phyloP scores from a whole-genome alignment of 305 asterid species.

The Solanum aculeatissimum region DNA sequence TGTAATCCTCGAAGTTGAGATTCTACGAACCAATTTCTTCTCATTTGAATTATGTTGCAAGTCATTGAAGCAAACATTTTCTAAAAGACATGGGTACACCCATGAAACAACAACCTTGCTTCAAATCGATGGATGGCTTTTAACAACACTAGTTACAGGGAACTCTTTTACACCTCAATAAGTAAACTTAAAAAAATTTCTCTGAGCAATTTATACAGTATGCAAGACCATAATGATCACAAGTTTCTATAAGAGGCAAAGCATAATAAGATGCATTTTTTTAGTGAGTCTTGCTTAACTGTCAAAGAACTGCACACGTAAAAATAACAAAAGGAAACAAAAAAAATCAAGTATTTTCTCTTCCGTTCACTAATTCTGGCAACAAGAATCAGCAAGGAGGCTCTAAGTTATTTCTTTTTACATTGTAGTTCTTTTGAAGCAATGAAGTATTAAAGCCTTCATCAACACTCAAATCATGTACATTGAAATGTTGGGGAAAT shows the following conservation, averaged over 20 bases:
- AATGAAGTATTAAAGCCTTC: neutral
- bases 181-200: neutral
- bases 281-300: neutral
- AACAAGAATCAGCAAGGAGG: neutral
- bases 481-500: neutral
- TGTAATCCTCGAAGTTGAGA: neutral
- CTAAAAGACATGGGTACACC: neutral
- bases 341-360: neutral
- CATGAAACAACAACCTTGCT: neutral
- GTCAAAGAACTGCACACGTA: neutral
- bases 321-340: neutral
- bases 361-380: neutral
- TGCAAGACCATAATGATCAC: neutral
- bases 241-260: neutral
- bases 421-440: neutral
- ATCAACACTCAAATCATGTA: neutral
- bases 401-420: neutral
- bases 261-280: neutral
- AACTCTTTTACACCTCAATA: neutral
- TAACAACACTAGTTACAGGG: neutral
- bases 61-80: neutral
- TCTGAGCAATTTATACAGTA: neutral
- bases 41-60: neutral
- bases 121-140: neutral
- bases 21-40: neutral